Percentiles rank a stretch among this genome's conserved stretches.
Conservation (phyloP, 345 rosid species). For the Eucalyptus regnans region DNA sequence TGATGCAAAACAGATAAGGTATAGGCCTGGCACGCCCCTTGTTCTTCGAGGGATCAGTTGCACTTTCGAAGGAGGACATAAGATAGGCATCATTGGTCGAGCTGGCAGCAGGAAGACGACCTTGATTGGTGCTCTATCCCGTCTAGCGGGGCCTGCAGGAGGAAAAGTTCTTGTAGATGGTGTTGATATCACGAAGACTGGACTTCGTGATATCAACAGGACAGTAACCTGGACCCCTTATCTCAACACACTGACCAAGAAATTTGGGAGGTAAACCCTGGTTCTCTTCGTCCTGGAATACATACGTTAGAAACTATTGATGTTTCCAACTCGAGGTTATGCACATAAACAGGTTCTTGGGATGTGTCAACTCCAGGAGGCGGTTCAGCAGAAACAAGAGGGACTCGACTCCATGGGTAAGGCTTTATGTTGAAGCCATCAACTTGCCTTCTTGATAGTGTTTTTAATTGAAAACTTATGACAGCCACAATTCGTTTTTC, state of each 20-base stretch:
- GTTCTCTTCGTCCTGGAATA: background rate
- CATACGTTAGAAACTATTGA: background rate
- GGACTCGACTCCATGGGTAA: constrained; percentile 75
- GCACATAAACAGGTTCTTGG: constrained; percentile 43
- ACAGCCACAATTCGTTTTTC: background rate
- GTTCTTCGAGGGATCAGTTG: constrained; percentile 83
- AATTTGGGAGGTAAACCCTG: constrained; percentile 75
- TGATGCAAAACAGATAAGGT: constrained; percentile 48
- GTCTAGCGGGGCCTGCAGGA: constrained; percentile 78
- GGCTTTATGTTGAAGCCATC: background rate
- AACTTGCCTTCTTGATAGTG: background rate
- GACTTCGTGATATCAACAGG: constrained; percentile 83
- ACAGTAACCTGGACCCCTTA: constrained; percentile 88
- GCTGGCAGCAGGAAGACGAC: constrained; percentile 96
- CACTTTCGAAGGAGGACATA: constrained; percentile 77
- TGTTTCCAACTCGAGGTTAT: background rate
- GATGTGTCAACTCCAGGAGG: constrained; percentile 76
- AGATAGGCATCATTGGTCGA: constrained; percentile 87
- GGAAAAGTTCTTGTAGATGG: constrained; percentile 81
- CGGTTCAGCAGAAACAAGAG: constrained; percentile 58
- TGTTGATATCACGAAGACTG: constrained; percentile 62
- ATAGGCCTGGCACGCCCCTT: constrained; percentile 51
- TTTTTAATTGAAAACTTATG: background rate
- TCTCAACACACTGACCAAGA: constrained; percentile 61
- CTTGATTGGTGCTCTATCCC: constrained; percentile 76